Evolutionary conservation across 345 rosid species (phyloP), one percentile per base, ranked within the genome.

Genomic region (Salix caprea): DNA sequence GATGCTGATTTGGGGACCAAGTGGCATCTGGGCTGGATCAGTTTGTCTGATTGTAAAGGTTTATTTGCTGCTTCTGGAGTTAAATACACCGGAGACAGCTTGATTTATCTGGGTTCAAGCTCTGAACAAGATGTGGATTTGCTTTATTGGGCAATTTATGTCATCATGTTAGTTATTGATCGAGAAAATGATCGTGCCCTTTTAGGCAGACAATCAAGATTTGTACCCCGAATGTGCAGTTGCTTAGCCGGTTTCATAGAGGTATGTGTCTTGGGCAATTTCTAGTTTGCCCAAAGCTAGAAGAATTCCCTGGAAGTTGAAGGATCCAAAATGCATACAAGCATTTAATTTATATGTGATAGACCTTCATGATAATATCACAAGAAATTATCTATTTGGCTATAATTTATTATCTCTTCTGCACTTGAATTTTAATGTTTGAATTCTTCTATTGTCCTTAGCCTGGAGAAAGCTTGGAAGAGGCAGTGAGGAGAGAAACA

Each of bases 381-480:
- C 2, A 18, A 30, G 9, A 36, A 48, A 65, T 46, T 69, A 30
- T 48, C 76, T n/a, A 56, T 23, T 54, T 54, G 61, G 46, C 44
- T 10, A 30, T 26, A 67, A 24, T 69, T 58, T 70, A 21, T 23
- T 30, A 65, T 62, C 14, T n/a, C n/a, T 61, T 18, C 7, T 6
- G 18, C 46, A 23, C 18, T 30, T 6, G 24, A 4, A 9, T 28
- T 62, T 62, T 67, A 65, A 32, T 73, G 36, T 36, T 40, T 52
- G 10, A 48, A n/a, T 28, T 79, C n/a, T 78, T 65, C 52, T 56
- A 4, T 75, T 78, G 67, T 79, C 67, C 72, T 60, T 86, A 95
- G 99, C 96, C 99, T 77, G 98, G 99, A 82, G 99, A 95, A 85
- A 93, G 98, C 90, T 93, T 95, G 83, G 99, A 93, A 83, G 97